A percentile compares a stretch with the other conserved stretches of the same genome.
Evolutionary conservation across 1,284 basidiomycete species (phyloP).

Genomic region (Pulveroboletus sp.): DNA sequence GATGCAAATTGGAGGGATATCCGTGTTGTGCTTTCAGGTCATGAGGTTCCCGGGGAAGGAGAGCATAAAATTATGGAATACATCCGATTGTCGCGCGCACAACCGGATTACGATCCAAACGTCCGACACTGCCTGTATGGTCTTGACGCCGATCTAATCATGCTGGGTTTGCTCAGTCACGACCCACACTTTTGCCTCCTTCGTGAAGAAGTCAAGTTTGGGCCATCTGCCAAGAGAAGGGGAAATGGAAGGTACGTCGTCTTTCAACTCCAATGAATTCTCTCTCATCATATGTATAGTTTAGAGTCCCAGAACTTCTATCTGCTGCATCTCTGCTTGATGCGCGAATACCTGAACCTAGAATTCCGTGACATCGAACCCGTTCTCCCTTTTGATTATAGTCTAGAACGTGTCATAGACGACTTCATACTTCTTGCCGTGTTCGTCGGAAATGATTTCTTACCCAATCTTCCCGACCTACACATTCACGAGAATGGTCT

Average conservation of each 20-base stretch:
- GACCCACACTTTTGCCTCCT: constrained; percentile 98
- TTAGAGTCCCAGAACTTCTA: constrained; percentile 92
- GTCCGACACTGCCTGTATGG: constrained; percentile 97
- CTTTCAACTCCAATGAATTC: constrained; percentile 1
- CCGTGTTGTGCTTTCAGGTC: constrained; percentile 94
- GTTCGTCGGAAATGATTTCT: constrained; percentile 97
- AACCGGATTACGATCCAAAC: constrained; percentile 93
- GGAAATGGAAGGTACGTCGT: constrained; percentile 60
- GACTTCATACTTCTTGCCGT: constrained; percentile 97
- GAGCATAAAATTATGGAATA: constrained; percentile 99
- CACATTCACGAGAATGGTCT: constrained; percentile 98
- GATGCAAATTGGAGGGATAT: constrained; percentile 93
- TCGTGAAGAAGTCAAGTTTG: constrained; percentile 98
- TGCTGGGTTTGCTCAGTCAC: constrained; percentile 95
- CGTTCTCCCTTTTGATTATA: constrained; percentile 69
- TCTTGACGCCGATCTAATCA: constrained; percentile 97
- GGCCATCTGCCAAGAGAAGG: constrained; percentile 76
- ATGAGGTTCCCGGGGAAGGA: constrained; percentile 98
- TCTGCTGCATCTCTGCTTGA: constrained; percentile 89
- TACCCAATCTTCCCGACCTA: constrained; percentile 93
- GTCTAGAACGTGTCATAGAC: constrained; percentile 92
- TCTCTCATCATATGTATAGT: constrained; percentile 41
- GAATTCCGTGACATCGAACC: constrained; percentile 80
- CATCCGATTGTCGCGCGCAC: constrained; percentile 91
- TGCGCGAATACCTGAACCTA: constrained; percentile 96